Base-by-base conservation (phyloP, 257 asterid genomes). In the Scutellaria baicalensis region DNA sequence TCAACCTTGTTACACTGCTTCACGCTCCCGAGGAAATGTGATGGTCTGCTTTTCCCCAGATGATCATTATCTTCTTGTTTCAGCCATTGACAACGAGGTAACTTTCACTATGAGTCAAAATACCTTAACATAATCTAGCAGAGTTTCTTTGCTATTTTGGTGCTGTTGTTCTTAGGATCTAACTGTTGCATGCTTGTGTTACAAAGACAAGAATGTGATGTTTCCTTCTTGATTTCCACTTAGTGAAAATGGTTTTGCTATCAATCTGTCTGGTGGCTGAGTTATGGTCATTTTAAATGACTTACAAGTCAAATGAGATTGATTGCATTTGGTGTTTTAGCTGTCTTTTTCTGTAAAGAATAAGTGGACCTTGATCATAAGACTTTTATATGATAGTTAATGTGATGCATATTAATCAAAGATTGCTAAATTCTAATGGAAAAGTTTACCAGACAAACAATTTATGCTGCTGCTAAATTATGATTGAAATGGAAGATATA, bases 31-130 rank as follows among this genome's bases (percentile, higher is more conserved):
- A 47, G 96, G 97, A 61, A 92, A 92, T 71, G 97, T 92, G 78
- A 89, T 89, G 96, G 96, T 89, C 78, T 92, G 97, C 82, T 92
- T 89, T 81, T 92, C 97, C 52, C 97, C 96, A 0, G 97, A 92
- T 82, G 97, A 92, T 76, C 88, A 86, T 40, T 89, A 89, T 80
- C 95, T 92, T 77, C 96, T 92, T 71, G 97, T 92, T 77, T 92
- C 97, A 44, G 94, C 97, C 23, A 92, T 89, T 84, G 97, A 92
- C 75, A 92, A 92, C 74, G 96, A 92, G 97, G 97, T 92, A 78
- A 83, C 45, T 70, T 54, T 74, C 57, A 14, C 21, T 69, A 9
- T 38, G 40, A 54, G 55, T 56, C 36, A 6, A 55, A 17, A 49
- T 18, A 21, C 38, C 39, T 59, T 62, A 8, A 43, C 12, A 33